A percentile compares a stretch with the other conserved stretches of the same genome.
Conservation (phyloP, 2,329 filamentous ascomycete genomes). For the Neofusicoccum cordaticola region DNA sequence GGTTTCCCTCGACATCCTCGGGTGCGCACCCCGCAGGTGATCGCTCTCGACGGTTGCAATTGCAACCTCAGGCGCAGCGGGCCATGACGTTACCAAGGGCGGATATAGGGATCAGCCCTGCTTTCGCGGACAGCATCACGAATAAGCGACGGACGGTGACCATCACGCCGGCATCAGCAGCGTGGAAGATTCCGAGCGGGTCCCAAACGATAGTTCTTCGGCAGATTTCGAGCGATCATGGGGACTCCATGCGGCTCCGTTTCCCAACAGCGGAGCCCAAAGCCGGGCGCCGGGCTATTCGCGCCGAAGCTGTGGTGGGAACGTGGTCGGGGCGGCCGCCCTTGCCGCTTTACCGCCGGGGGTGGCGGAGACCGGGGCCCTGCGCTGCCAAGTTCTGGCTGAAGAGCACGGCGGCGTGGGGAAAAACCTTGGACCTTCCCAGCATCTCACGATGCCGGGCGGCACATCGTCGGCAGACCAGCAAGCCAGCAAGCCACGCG, state of each 20-base stretch:
- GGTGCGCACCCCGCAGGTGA: background rate
- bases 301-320: background rate
- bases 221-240: background rate
- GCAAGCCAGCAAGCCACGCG: background rate
- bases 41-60: too few species aligned
- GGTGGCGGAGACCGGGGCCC: too few species aligned
- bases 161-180: background rate
- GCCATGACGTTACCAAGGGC: background rate
- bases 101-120: background rate
- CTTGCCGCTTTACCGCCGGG: too few species aligned
- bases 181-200: background rate
- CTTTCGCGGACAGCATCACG: background rate
- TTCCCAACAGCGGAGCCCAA: background rate
- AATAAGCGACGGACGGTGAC: background rate
- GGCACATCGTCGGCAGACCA: background rate
- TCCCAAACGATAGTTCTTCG: background rate
- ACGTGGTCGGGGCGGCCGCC: background rate
- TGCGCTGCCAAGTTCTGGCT: too few species aligned
- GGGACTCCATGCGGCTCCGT: background rate
- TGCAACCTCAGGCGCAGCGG: slow-evolving; percentile 1
- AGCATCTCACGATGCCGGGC: background rate
- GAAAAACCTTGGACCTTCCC: background rate
- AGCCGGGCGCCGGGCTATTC: background rate
- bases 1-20: background rate
- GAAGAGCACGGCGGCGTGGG: too few species aligned